A percentile compares a stretch with the other conserved stretches of the same genome.
phyloP scores from a whole-genome alignment of 345 rosid genomes.

The Adansonia digitata region DNA sequence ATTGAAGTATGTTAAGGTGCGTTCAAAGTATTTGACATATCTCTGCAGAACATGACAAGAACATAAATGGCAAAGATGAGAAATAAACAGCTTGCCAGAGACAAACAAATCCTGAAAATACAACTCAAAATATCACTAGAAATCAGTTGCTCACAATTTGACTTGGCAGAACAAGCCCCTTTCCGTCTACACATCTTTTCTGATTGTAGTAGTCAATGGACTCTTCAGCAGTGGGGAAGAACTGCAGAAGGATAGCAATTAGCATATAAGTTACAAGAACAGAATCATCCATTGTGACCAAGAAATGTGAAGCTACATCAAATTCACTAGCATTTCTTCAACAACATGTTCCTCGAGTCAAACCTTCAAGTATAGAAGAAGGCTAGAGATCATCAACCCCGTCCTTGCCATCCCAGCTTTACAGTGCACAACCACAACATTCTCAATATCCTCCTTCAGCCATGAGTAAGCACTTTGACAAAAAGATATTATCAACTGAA shows the following conservation, averaged over 20 bases:
- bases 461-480: constrained; percentile 86
- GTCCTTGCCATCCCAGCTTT: constrained; percentile 97
- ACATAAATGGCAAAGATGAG: background rate
- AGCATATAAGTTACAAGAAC: background rate
- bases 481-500: constrained; percentile 64
- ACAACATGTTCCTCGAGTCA: background rate
- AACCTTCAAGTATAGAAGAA: constrained; percentile 73
- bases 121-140: constrained; percentile 1
- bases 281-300: constrained; percentile 11
- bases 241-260: constrained; percentile 36
- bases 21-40: constrained; percentile 80
- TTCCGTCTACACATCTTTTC: constrained; percentile 78
- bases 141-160: constrained; percentile 59
- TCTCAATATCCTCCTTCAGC: constrained; percentile 90
- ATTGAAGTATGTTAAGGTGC: constrained; percentile 64
- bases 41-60: constrained; percentile 34
- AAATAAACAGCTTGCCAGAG: background rate
- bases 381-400: constrained; percentile 88
- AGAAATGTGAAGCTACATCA: constrained; percentile 10
- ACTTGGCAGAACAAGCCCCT: constrained; percentile 84
- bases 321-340: constrained; percentile 9
- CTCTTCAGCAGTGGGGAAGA: constrained; percentile 91
- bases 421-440: constrained; percentile 88
- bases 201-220: constrained; percentile 84
- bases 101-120: background rate